Conservation (phyloP, 1,284 basidiomycete genomes). For the Cyathus olla region DNA sequence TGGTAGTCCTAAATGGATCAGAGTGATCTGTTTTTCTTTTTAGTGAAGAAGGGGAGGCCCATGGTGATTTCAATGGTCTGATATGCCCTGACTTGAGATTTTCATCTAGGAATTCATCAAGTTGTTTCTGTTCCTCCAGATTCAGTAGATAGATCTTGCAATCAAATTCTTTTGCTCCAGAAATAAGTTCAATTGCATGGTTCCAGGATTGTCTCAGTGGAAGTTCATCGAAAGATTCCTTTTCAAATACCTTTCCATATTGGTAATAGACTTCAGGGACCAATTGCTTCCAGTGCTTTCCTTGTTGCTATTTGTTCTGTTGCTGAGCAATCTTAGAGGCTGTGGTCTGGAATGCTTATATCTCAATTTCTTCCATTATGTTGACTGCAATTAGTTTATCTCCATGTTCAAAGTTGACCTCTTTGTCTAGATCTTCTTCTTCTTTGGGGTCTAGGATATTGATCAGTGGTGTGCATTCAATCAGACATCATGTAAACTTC, state of each 20-base stretch:
- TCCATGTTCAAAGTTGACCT: no score
- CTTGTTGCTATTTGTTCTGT: no score
- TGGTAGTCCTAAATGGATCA: slow-evolving; percentile 22
- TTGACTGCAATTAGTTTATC: no score
- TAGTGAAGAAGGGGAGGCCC: slow-evolving; percentile 50
- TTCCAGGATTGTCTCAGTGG: slow-evolving; percentile 18
- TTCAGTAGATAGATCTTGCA: slow-evolving; percentile 33
- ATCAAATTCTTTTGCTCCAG: background rate
- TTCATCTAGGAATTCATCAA: background rate
- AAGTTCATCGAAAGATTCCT: slow-evolving; percentile 18
- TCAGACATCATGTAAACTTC: no score
- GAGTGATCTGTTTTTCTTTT: slow-evolving; percentile 52
- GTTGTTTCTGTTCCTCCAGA: slow-evolving; percentile 38
- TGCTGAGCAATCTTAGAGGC: no score
- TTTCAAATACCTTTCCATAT: slow-evolving; percentile 17
- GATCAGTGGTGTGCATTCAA: no score
- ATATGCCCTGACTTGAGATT: slow-evolving; percentile 34
- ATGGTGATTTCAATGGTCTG: slow-evolving; percentile 33
- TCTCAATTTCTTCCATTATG: no score
- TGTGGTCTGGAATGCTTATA: no score
- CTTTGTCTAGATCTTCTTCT: no score
- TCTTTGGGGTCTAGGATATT: no score
- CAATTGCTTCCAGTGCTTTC: background rate
- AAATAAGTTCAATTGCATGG: slow-evolving; percentile 24
- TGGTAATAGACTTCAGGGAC: background rate